phyloP scores from a whole-genome alignment of 2,329 filamentous ascomycete species.

The Penicillium verrucosum region DNA sequence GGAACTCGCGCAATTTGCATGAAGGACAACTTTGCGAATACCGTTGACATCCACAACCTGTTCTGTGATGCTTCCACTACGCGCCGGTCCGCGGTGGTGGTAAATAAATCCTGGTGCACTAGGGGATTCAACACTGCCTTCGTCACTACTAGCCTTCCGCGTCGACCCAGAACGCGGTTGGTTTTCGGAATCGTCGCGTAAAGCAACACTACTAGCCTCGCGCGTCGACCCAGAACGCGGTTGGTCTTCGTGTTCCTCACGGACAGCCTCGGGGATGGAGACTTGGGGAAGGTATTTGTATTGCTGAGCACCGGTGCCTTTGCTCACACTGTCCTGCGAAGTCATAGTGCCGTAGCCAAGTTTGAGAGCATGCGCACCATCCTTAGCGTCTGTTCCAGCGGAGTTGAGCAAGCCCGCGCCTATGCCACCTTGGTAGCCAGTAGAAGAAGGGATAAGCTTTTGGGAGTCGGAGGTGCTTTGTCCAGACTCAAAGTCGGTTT shows the following conservation, averaged over 20 bases:
- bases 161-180: constrained; percentile 10
- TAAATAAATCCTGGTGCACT: constrained; percentile 29
- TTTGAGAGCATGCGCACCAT: constrained; percentile 62
- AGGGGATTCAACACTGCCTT: constrained; percentile 24
- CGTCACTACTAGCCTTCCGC: constrained; percentile 22
- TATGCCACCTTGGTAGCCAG: constrained; percentile 50
- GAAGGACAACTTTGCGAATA: constrained; percentile 71
- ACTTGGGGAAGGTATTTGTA: constrained; percentile 26
- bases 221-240: constrained; percentile 12
- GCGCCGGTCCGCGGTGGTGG: constrained; percentile 51
- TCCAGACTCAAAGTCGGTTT: constrained; percentile 35
- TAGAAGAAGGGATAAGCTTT: constrained; percentile 24
- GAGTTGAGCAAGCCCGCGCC: constrained; percentile 54
- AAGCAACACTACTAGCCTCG: constrained; percentile 21
- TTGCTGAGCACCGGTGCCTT: constrained; percentile 21
- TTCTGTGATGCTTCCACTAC: constrained; percentile 76
- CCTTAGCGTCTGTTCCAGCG: constrained; percentile 58
- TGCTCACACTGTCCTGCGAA: constrained; percentile 27
- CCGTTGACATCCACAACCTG: constrained; percentile 72
- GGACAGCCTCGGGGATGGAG: constrained; percentile 32
- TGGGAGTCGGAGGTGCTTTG: constrained; percentile 45
- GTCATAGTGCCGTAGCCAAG: constrained; percentile 53
- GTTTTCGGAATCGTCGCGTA: neutral
- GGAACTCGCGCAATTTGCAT: constrained; percentile 60
- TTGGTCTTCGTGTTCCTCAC: constrained; percentile 31